These are phyloP conservation scores for Aspergillus ustus DNA, from an alignment of 2,329 filamentous ascomycete species.

Conservation along the genomic window DNA sequence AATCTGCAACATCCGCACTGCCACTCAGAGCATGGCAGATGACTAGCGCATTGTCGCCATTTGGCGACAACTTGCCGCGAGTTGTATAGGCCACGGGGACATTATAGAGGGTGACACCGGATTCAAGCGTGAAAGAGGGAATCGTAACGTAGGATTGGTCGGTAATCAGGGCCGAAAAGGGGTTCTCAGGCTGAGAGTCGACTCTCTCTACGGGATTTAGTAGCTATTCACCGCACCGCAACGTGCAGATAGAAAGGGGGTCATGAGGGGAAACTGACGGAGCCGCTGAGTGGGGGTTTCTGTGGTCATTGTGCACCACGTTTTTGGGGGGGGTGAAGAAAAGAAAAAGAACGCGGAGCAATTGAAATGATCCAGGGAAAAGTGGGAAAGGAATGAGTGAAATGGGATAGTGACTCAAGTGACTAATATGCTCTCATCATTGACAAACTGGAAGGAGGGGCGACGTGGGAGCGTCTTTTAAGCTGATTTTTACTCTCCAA, in stretches of 20 bases:
- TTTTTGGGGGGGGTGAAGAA: background rate
- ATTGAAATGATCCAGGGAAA: background rate
- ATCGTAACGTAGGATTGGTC: constrained; percentile 87
- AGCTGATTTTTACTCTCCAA: background rate
- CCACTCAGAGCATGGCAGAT: constrained; percentile 62
- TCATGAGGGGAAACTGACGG: constrained; percentile 44
- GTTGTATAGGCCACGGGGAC: constrained; percentile 69
- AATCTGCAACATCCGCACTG: constrained; percentile 60
- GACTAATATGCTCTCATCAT: constrained; percentile 5
- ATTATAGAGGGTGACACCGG: constrained; percentile 81
- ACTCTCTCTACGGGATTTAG: constrained; percentile 62
- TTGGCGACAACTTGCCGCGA: constrained; percentile 61
- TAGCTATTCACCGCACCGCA: constrained; percentile 40
- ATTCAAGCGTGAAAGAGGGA: constrained; percentile 90
- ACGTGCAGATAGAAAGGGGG: constrained; percentile 13
- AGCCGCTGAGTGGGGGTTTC: constrained; percentile 31
- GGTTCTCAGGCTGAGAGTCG: constrained; percentile 81
- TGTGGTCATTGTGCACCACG: constrained; percentile 29
- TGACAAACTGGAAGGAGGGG: background rate
- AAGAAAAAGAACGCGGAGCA: background rate
- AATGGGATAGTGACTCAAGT: background rate
- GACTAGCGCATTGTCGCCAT: constrained; percentile 66
- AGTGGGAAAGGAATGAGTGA: background rate
- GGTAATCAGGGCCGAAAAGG: constrained; percentile 82
- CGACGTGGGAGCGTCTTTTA: background rate